A percentile compares a stretch with the other conserved stretches of the same genome.
Conservation (phyloP, 257 asterid species). For the Ehretia macrophylla region DNA sequence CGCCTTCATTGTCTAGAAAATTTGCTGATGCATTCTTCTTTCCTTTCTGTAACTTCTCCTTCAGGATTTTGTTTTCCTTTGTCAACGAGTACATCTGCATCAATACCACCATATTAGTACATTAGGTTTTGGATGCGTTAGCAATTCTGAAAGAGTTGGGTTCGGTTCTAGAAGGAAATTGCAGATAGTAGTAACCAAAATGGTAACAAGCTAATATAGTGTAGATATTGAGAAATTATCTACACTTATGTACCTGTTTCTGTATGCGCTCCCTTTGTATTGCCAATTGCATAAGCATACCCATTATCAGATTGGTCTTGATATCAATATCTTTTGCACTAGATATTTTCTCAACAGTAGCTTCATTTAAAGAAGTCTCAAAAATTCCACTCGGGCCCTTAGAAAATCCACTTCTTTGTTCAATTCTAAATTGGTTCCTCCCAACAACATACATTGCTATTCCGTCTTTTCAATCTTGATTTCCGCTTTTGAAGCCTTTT, state of each 20-base stretch:
- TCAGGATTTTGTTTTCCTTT: constrained; percentile 64
- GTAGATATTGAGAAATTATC: no score
- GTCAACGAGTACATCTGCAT: constrained; percentile 54
- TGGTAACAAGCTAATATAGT: no score
- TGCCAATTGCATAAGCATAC: constrained; percentile 61
- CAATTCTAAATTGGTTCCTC: constrained; percentile 56
- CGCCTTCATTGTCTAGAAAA: constrained; percentile 16
- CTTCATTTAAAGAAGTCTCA: constrained; percentile 53
- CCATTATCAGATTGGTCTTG: constrained; percentile 56
- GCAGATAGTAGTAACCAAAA: background rate
- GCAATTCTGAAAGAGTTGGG: background rate
- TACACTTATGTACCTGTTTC: constrained; percentile 43
- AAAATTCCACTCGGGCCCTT: constrained; percentile 36
- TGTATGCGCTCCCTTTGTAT: constrained; percentile 74
- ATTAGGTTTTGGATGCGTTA: background rate
- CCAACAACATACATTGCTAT: constrained; percentile 52
- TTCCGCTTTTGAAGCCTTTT: constrained; percentile 63
- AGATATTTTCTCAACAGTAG: constrained; percentile 43
- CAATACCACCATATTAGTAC: constrained; percentile 6
- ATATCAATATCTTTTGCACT: constrained; percentile 56
- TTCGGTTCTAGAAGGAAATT: background rate
- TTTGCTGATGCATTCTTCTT: constrained; percentile 21
- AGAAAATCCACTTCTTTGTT: constrained; percentile 49
- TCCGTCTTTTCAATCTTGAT: constrained; percentile 53
- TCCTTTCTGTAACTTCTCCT: constrained; percentile 30